Conservation (phyloP, 176 grass and related monocot genomes). For the Ananas comosus region DNA sequence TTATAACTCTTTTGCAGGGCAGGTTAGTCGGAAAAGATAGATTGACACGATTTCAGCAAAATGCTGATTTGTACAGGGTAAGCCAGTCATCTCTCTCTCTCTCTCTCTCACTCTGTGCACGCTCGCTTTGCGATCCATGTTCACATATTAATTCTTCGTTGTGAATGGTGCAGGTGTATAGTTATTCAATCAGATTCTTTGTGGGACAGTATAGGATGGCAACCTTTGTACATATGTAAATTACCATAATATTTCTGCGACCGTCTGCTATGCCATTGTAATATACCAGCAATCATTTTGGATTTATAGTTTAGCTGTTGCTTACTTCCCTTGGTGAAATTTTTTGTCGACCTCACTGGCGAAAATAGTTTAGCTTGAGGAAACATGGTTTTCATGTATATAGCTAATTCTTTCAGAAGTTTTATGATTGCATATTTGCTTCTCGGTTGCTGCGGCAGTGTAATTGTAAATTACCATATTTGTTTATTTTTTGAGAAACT, state of each 20-base stretch:
- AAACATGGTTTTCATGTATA: neutral
- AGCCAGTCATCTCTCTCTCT: slow-evolving; percentile 11
- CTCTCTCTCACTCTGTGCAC: neutral
- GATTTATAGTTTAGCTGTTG: neutral
- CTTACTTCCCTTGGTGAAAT: neutral
- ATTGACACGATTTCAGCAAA: neutral
- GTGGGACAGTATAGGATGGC: neutral
- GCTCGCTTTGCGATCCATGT: neutral
- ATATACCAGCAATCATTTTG: neutral
- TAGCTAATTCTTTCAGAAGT: neutral
- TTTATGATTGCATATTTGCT: neutral
- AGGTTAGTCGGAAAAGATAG: slow-evolving; percentile 1
- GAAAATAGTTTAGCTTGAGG: neutral
- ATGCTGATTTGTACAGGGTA: slow-evolving; percentile 31
- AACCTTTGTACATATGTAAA: slow-evolving; percentile 28
- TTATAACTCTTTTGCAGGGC: slow-evolving; percentile 16
- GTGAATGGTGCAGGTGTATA: slow-evolving; percentile 27
- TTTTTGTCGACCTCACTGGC: neutral
- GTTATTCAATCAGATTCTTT: slow-evolving; percentile 30
- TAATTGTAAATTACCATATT: no score
- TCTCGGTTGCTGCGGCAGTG: neutral
- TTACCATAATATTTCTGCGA: slow-evolving; percentile 3
- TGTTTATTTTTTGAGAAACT: no score
- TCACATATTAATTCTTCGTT: slow-evolving; percentile 17
- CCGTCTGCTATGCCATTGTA: neutral